Evolutionary conservation across 306 rosid genomes (phyloP).

Genomic region (Mimosa pudica): DNA sequence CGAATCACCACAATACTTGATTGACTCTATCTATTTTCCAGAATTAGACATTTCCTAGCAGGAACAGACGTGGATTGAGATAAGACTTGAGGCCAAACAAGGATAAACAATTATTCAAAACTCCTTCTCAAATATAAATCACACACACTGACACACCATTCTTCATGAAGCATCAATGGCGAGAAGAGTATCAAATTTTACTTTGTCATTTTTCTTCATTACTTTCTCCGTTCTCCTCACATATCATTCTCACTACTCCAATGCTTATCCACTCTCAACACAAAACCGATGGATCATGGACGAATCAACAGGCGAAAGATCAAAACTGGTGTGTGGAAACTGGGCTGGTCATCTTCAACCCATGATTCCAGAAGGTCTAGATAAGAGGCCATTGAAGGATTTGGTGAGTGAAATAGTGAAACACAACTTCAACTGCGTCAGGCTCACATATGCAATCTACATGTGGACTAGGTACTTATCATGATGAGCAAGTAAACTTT

Average conservation of each 20-base stretch:
- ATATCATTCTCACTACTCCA: not conserved
- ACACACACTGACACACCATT: not conserved
- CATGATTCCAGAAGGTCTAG: conserved; percentile 60
- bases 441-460: conserved; percentile 50
- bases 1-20: not conserved
- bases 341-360: conserved; percentile 53
- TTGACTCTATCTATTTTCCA: too few species aligned
- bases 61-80: not conserved
- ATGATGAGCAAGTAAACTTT: too few species aligned
- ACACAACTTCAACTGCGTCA: conserved; percentile 47
- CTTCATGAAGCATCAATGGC: not conserved
- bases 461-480: conserved; percentile 52
- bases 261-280: conserved; percentile 50
- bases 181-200: not conserved
- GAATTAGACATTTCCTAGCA: too few species aligned
- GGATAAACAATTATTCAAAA: not conserved
- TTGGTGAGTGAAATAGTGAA: conserved; percentile 28
- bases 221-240: not conserved
- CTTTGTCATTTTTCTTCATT: conserved; percentile 13
- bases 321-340: conserved; percentile 47
- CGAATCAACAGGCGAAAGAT: conserved; percentile 36
- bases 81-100: not conserved
- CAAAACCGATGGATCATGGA: conserved; percentile 52
- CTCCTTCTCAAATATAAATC: not conserved
- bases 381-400: conserved; percentile 42